A percentile compares a stretch with the other conserved stretches of the same genome.
These are phyloP conservation scores for Verbena officinalis DNA, from an alignment of 257 asterid genomes.

Conservation along the genomic window DNA sequence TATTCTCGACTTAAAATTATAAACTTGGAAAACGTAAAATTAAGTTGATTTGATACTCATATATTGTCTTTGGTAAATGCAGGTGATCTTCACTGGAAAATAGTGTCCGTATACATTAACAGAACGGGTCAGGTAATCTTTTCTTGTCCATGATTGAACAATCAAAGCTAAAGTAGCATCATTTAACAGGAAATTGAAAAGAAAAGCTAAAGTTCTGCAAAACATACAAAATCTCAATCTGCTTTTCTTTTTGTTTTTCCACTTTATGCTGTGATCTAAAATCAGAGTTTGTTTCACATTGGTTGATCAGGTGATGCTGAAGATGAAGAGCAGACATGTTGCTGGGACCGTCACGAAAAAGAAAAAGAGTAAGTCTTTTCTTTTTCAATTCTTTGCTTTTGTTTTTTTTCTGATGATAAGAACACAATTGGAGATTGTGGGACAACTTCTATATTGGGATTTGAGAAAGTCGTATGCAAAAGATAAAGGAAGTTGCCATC, in stretches of 20 bases:
- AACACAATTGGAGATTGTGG: conserved; percentile 54
- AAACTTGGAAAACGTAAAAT: too few relatives aligned
- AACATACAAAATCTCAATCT: conserved; percentile 31
- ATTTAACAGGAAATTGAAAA: conserved; percentile 20
- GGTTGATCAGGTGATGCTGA: conserved; percentile 59
- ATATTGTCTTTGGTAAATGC: conserved; percentile 32
- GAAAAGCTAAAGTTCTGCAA: conserved; percentile 29
- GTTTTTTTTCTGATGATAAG: conserved; percentile 44
- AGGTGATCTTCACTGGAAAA: conserved; percentile 97
- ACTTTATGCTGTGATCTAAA: conserved; percentile 38
- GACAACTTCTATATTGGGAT: conserved; percentile 69
- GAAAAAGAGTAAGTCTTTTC: conserved; percentile 83
- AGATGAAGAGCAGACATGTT: conserved; percentile 92
- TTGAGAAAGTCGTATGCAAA: conserved; percentile 57
- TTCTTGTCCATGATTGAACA: conserved; percentile 42
- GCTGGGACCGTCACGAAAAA: conserved; percentile 98
- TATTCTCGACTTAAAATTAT: neutral
- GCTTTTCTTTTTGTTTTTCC: conserved; percentile 20
- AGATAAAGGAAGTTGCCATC: conserved; percentile 41
- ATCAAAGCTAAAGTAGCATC: conserved; percentile 27
- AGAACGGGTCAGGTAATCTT: conserved; percentile 70
- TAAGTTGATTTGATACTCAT: neutral
- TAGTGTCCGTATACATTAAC: conserved; percentile 86
- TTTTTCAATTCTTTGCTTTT: conserved; percentile 30
- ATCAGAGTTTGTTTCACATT: conserved; percentile 27